These are phyloP conservation scores for Verticillium zaregamsianum DNA, from an alignment of 2,329 filamentous ascomycete genomes.

Conservation along the genomic window DNA sequence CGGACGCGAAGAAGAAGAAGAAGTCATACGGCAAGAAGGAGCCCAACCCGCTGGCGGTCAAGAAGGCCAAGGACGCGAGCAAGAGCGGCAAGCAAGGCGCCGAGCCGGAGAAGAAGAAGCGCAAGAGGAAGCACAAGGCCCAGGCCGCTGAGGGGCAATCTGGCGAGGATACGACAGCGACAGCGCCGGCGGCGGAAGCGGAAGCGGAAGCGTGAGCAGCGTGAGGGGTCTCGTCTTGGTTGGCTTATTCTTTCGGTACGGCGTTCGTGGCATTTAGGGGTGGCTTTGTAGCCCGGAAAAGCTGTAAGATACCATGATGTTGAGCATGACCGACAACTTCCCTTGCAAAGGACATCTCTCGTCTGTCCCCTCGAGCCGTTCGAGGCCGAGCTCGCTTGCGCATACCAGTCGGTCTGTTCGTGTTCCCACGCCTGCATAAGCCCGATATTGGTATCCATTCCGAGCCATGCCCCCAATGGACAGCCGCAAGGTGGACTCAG, in stretches of 20 bases:
- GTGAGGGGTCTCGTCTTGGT: neutral
- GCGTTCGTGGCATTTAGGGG: neutral
- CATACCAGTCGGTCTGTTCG: no score
- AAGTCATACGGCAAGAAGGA: conserved; percentile 59
- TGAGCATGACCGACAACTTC: neutral
- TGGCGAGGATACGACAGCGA: conserved; percentile 5
- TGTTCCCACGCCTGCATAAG: no score
- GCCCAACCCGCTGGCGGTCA: conserved; percentile 67
- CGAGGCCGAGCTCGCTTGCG: no score
- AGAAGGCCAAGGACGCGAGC: conserved; percentile 57
- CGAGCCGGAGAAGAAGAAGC: conserved; percentile 27
- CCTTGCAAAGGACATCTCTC: neutral
- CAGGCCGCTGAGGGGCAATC: conserved; percentile 22
- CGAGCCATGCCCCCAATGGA: no score
- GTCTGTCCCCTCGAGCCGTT: neutral
- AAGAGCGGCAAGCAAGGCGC: conserved; percentile 14
- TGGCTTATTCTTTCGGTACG: neutral
- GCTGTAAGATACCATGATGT: conserved; percentile 1
- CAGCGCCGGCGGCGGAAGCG: neutral
- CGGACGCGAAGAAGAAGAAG: conserved; percentile 49
- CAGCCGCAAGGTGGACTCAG: no score
- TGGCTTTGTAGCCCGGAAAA: neutral
- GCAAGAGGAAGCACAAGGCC: conserved; percentile 30
- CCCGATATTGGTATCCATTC: no score
- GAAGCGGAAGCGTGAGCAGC: neutral